phyloP scores from a whole-genome alignment of 73 alveolate genomes.

The Breviolum minutum region DNA sequence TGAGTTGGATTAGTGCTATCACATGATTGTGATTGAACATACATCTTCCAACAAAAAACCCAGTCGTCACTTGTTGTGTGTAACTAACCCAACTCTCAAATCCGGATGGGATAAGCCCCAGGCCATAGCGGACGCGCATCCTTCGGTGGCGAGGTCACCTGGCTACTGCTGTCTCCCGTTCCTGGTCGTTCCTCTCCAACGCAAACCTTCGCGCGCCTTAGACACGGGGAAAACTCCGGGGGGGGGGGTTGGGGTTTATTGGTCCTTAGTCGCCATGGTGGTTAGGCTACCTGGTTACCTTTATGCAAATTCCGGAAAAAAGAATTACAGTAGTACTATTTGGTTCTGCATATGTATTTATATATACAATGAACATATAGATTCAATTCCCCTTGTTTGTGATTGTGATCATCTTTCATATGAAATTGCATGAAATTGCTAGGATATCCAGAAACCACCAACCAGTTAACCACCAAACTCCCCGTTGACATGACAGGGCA shows the following conservation, averaged over 20 bases:
- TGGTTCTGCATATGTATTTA: not conserved
- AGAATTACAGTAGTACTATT: not conserved
- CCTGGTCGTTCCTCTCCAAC: conserved; percentile 43
- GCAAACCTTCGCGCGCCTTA: conserved; percentile 44
- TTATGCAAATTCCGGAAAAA: not conserved
- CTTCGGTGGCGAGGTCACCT: conserved; percentile 56
- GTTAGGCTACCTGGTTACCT: not conserved
- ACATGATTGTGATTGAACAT: too few relatives aligned
- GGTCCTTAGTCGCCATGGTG: not conserved
- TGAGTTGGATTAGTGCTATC: too few relatives aligned
- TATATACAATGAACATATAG: not conserved
- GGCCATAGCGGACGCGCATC: conserved; percentile 55
- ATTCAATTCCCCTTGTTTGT: not conserved
- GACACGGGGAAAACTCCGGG: not conserved
- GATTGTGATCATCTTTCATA: not conserved
- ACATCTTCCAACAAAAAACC: too few relatives aligned
- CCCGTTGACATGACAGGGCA: not conserved
- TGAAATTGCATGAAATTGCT: too few relatives aligned
- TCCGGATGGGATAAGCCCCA: not conserved
- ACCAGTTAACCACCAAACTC: too few relatives aligned
- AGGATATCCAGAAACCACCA: too few relatives aligned
- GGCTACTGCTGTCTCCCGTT: conserved; percentile 6
- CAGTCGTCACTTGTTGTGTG: too few relatives aligned
- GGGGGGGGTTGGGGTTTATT: too few relatives aligned
- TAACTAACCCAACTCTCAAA: too few relatives aligned